phyloP scores from a whole-genome alignment of 2,329 filamentous ascomycete genomes.

The Ceratocystis eucalypticola region DNA sequence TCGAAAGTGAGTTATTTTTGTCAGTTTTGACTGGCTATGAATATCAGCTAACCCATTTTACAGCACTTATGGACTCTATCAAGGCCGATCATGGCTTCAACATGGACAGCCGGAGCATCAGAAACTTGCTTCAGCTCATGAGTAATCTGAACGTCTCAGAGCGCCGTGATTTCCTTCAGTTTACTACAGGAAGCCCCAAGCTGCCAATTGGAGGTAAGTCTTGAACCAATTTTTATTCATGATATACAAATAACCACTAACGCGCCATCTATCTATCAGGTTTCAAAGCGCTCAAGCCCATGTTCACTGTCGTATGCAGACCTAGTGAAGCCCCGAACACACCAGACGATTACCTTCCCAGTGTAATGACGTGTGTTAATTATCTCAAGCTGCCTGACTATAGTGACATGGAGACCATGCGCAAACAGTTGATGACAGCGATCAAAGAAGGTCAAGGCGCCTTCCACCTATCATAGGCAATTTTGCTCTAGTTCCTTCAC shows the following conservation, averaged over 20 bases:
- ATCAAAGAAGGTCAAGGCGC: slow-evolving; percentile 94
- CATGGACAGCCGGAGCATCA: slow-evolving; percentile 92
- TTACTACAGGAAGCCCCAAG: slow-evolving; percentile 95
- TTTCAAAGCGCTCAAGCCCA: slow-evolving; percentile 91
- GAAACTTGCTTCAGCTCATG: slow-evolving; percentile 87
- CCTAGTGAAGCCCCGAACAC: slow-evolving; percentile 89
- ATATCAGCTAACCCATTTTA: slow-evolving; percentile 21
- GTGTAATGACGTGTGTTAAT: slow-evolving; percentile 99
- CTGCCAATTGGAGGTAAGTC: slow-evolving; percentile 85
- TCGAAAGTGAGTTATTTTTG: slow-evolving; percentile 61
- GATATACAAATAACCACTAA: neutral
- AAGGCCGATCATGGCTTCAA: slow-evolving; percentile 98
- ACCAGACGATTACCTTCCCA: slow-evolving; percentile 95
- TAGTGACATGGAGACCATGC: slow-evolving; percentile 61
- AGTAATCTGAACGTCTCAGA: slow-evolving; percentile 63
- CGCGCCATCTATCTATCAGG: slow-evolving; percentile 38
- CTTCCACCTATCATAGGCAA: slow-evolving; percentile 72
- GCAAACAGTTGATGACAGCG: slow-evolving; percentile 64
- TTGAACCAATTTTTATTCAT: neutral
- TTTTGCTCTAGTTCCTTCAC: too few relatives aligned
- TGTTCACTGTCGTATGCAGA: slow-evolving; percentile 98
- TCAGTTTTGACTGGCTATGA: neutral
- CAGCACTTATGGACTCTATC: slow-evolving; percentile 91
- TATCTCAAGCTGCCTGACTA: slow-evolving; percentile 98
- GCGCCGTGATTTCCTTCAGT: slow-evolving; percentile 88